Evolutionary conservation across 202 grass and related monocot genomes (phyloP).

Genomic region (Eragrostis tef): DNA sequence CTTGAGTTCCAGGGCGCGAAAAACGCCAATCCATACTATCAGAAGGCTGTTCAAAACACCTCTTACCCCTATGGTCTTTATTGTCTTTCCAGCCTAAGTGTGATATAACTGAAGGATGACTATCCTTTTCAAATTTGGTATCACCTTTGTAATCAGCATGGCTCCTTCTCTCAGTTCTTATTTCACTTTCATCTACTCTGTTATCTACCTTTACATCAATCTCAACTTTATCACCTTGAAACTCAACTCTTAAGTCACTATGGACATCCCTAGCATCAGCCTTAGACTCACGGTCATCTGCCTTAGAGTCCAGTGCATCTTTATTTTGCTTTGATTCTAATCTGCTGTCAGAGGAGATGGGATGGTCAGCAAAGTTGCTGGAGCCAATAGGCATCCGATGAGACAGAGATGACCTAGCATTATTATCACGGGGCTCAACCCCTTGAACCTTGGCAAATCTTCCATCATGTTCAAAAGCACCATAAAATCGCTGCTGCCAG

Average conservation of each 20-base stretch:
- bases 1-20: conserved; percentile 55
- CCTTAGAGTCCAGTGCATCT: conserved; percentile 55
- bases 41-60: conserved; percentile 50
- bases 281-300: conserved; percentile 58
- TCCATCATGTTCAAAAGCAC: conserved; percentile 71
- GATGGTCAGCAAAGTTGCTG: conserved; percentile 51
- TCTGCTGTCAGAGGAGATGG: conserved; percentile 58
- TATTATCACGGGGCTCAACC: conserved; percentile 80
- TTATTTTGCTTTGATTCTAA: conserved; percentile 67
- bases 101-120: conserved; percentile 45
- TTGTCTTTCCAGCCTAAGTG: conserved; percentile 62
- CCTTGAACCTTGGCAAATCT: conserved; percentile 68
- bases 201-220: conserved; percentile 55
- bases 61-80: conserved; percentile 69
- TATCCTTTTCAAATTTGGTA: conserved; percentile 62
- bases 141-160: conserved; percentile 59
- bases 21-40: conserved; percentile 63
- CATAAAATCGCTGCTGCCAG: conserved; percentile 62
- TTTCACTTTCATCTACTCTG: conserved; percentile 69
- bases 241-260: conserved; percentile 52
- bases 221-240: conserved; percentile 56
- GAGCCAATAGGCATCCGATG: conserved; percentile 54
- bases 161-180: conserved; percentile 51
- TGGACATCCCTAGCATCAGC: conserved; percentile 49
- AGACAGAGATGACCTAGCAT: conserved; percentile 51